Conservation (phyloP, 2,329 filamentous ascomycete genomes). For the Aulographum hederae region DNA sequence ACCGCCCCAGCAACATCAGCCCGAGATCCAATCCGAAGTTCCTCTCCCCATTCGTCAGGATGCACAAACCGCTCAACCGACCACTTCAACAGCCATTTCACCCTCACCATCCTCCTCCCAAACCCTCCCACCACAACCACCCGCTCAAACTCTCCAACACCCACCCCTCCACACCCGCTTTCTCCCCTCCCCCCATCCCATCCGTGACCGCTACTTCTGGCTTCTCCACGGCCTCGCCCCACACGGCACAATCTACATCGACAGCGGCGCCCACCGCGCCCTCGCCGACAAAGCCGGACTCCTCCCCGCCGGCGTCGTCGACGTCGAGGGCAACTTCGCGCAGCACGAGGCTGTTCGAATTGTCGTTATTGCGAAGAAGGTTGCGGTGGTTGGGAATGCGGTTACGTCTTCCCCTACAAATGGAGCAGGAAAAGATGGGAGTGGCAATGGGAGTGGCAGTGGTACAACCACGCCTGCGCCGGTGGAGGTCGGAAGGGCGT, state of each 20-base stretch:
- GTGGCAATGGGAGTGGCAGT: neutral
- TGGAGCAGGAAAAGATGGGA: no score
- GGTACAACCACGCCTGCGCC: slow-evolving; percentile 11
- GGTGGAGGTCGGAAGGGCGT: slow-evolving; percentile 63
- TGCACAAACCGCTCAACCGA: neutral
- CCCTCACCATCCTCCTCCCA: neutral
- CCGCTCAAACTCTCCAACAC: slow-evolving; percentile 1
- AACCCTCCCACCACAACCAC: neutral
- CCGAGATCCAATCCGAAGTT: neutral
- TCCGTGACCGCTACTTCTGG: slow-evolving; percentile 93
- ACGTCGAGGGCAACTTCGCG: slow-evolving; percentile 71
- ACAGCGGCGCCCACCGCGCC: slow-evolving; percentile 70
- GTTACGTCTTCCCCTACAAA: slow-evolving; percentile 22
- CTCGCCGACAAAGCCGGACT: slow-evolving; percentile 71
- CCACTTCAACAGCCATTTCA: no score
- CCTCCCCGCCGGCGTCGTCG: slow-evolving; percentile 76
- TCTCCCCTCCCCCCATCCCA: slow-evolving; percentile 64
- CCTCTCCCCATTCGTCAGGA: neutral
- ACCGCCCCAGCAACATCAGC: slow-evolving; percentile 1
- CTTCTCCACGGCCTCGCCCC: slow-evolving; percentile 80
- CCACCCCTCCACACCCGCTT: slow-evolving; percentile 77
- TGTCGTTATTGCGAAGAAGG: slow-evolving; percentile 33
- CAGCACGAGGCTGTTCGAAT: slow-evolving; percentile 86
- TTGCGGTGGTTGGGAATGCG: no score
- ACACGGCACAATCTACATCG: slow-evolving; percentile 83